Conservation (phyloP, 768 basidiomycete species). For the Russula brevipes region DNA sequence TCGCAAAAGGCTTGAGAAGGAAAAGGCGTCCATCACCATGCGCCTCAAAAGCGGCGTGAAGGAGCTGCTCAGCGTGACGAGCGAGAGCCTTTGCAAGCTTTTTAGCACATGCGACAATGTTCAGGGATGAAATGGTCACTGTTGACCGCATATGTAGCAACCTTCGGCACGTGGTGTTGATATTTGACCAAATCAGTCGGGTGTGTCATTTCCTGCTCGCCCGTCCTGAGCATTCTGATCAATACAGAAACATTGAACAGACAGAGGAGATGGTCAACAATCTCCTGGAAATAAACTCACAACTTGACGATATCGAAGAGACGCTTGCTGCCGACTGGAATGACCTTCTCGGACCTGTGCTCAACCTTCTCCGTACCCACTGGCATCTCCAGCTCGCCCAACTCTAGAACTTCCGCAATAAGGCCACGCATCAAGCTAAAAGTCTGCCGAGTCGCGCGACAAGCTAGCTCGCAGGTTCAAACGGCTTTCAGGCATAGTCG, state of each 20-base stretch:
- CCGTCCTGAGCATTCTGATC: neutral
- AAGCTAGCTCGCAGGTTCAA: constrained; percentile 81
- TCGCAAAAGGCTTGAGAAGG: constrained; percentile 92
- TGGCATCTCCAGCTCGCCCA: constrained; percentile 89
- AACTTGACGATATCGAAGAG: constrained; percentile 70
- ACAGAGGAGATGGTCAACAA: constrained; percentile 96
- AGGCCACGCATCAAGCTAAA: constrained; percentile 92
- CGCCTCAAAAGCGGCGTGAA: constrained; percentile 87
- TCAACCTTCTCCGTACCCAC: constrained; percentile 84
- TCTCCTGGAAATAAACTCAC: constrained; percentile 84
- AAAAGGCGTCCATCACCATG: constrained; percentile 90
- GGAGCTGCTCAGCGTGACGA: constrained; percentile 86
- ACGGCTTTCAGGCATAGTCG: constrained; percentile 71
- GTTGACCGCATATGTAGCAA: constrained; percentile 74
- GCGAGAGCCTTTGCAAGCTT: constrained; percentile 80
- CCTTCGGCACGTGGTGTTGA: constrained; percentile 69
- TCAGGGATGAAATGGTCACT: constrained; percentile 82
- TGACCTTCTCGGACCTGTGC: constrained; percentile 77
- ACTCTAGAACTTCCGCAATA: constrained; percentile 89
- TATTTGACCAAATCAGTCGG: constrained; percentile 93
- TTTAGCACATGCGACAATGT: constrained; percentile 72
- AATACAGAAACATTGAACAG: constrained; percentile 81
- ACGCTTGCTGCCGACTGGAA: constrained; percentile 71
- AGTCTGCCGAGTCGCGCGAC: constrained; percentile 55
- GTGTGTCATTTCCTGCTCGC: constrained; percentile 43